A percentile compares a stretch with the other conserved stretches of the same genome.
phyloP scores from a whole-genome alignment of 345 rosid genomes.

The Sisymbrium irio region DNA sequence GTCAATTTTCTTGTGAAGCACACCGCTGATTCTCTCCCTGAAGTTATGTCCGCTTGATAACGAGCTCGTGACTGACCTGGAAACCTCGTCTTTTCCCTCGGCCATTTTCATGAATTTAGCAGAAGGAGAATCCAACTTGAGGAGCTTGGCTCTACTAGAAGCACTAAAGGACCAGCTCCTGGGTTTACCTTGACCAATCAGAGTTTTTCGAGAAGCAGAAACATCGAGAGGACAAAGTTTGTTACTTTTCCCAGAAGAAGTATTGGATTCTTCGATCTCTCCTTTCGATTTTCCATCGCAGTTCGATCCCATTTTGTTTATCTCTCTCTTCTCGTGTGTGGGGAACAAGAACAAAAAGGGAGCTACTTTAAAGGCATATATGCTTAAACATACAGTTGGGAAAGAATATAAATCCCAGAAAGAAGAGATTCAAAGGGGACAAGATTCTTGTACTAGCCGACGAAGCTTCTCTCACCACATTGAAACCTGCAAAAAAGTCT shows the following conservation, averaged over 20 bases:
- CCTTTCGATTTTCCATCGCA: conserved; percentile 39
- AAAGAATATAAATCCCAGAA: conserved; percentile 27
- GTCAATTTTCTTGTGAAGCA: conserved; percentile 58
- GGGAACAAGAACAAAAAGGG: neutral
- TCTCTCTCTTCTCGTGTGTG: neutral
- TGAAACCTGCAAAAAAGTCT: conserved; percentile 8
- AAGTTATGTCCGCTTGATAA: conserved; percentile 40
- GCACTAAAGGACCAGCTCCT: conserved; percentile 26
- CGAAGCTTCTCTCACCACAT: conserved; percentile 22
- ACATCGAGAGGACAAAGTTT: conserved; percentile 37
- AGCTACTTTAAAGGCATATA: conserved; percentile 17
- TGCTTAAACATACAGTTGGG: conserved; percentile 30
- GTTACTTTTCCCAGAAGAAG: conserved; percentile 5
- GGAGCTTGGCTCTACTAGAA: conserved; percentile 44
- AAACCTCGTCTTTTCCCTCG: conserved; percentile 57
- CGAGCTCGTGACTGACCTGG: conserved; percentile 55
- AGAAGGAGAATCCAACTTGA: conserved; percentile 68
- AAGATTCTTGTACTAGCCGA: conserved; percentile 20
- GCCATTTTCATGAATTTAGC: conserved; percentile 64
- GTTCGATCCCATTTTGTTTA: conserved; percentile 46
- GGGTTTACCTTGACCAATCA: conserved; percentile 40
- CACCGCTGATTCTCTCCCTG: conserved; percentile 56
- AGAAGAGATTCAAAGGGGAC: neutral
- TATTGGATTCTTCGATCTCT: conserved; percentile 48
- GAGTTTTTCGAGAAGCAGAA: conserved; percentile 47